A percentile compares a stretch with the other conserved stretches of the same genome.
These are phyloP conservation scores for Alternaria viburni DNA, from an alignment of 2,329 filamentous ascomycete species.

Conservation along the genomic window DNA sequence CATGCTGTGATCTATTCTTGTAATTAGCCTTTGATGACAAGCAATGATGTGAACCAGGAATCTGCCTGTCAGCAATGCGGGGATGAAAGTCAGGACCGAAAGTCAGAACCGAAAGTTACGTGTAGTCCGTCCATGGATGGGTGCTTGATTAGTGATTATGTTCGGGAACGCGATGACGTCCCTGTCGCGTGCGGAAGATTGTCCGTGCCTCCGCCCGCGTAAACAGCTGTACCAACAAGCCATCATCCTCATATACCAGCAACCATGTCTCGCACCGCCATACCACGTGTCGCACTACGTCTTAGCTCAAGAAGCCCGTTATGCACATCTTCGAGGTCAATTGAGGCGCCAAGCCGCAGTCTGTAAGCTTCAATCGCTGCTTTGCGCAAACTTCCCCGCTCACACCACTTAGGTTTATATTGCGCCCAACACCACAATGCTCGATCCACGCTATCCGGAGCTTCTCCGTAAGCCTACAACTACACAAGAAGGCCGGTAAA, in stretches of 20 bases:
- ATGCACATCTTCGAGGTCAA: constrained; percentile 18
- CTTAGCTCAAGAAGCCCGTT: constrained; percentile 23
- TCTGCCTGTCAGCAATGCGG: background rate
- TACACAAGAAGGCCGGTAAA: constrained; percentile 62
- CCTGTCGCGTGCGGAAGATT: background rate
- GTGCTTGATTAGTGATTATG: background rate
- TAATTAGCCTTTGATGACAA: background rate
- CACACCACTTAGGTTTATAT: constrained; percentile 19
- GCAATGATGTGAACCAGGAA: background rate
- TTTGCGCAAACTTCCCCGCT: constrained; percentile 2
- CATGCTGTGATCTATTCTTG: background rate
- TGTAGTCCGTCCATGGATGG: background rate
- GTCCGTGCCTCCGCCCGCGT: constrained; percentile 6
- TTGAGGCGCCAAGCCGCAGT: constrained; percentile 33
- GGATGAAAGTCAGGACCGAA: background rate
- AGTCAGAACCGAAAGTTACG: background rate
- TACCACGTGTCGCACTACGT: constrained; percentile 30
- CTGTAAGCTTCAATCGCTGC: constrained; percentile 26
- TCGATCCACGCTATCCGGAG: constrained; percentile 16
- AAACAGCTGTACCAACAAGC: constrained; percentile 1
- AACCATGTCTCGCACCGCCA: constrained; percentile 34
- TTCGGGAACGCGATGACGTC: constrained; percentile 9
- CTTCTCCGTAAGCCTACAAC: constrained; percentile 53
- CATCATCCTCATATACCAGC: background rate
- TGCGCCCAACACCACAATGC: constrained; percentile 16